phyloP scores from a whole-genome alignment of 495 filamentous ascomycete species.

The Penicillium waksmanii region DNA sequence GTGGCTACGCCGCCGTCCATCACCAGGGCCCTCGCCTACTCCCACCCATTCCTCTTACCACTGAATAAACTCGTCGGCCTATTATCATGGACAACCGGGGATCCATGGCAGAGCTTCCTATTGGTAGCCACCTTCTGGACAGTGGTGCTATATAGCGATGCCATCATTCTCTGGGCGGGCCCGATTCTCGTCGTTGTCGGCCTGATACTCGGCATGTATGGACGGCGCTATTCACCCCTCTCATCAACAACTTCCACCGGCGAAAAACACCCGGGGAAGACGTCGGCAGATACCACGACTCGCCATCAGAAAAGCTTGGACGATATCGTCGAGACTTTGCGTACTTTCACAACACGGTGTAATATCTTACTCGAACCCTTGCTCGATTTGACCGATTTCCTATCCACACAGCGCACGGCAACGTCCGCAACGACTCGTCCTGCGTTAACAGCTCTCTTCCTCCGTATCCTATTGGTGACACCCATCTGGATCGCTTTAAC shows the following conservation, averaged over 20 bases:
- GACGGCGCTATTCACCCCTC: slow-evolving; percentile 83
- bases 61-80: slow-evolving; percentile 82
- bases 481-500: slow-evolving; percentile 86
- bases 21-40: slow-evolving; percentile 89
- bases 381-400: slow-evolving; percentile 84
- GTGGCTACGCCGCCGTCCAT: slow-evolving; percentile 92
- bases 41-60: slow-evolving; percentile 87
- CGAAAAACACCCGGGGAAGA: slow-evolving; percentile 55
- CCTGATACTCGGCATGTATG: slow-evolving; percentile 91
- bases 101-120: slow-evolving; percentile 97
- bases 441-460: slow-evolving; percentile 86
- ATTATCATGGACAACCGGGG: slow-evolving; percentile 88
- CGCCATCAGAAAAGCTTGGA: slow-evolving; percentile 86
- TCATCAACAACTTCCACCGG: slow-evolving; percentile 80
- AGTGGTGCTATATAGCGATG: slow-evolving; percentile 81
- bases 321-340: slow-evolving; percentile 92
- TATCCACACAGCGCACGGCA: slow-evolving; percentile 87
- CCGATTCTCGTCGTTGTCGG: slow-evolving; percentile 78
- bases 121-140: slow-evolving; percentile 85
- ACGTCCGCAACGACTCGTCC: slow-evolving; percentile 91
- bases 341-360: slow-evolving; percentile 84
- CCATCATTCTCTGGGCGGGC: slow-evolving; percentile 75
- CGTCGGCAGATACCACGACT: slow-evolving; percentile 62
- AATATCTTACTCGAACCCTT: slow-evolving; percentile 91
- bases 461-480: slow-evolving; percentile 84